phyloP scores from a whole-genome alignment of 2,329 filamentous ascomycete species.

The Arthroderma sp. region DNA sequence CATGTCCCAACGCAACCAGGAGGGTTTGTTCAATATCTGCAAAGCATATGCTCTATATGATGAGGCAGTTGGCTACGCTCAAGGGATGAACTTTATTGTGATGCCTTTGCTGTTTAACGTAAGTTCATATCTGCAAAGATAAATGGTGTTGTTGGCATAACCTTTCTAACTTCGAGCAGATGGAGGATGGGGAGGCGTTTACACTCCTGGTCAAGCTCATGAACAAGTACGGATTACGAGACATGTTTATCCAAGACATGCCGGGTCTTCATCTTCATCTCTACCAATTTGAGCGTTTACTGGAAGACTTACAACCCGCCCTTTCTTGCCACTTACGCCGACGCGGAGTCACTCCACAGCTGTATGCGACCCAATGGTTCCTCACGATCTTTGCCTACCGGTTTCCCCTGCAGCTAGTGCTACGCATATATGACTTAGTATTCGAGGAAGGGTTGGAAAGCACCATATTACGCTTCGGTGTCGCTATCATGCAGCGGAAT shows the following conservation, averaged over 20 bases:
- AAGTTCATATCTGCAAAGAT: constrained; percentile 21
- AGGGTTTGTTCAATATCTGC: constrained; percentile 86
- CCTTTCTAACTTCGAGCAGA: constrained; percentile 35
- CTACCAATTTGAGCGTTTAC: constrained; percentile 84
- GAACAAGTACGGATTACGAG: constrained; percentile 88
- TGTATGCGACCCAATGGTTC: constrained; percentile 99
- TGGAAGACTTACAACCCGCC: constrained; percentile 89
- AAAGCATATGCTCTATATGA: constrained; percentile 96
- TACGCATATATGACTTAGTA: constrained; percentile 92
- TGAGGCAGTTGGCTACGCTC: constrained; percentile 86
- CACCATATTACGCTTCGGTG: constrained; percentile 85
- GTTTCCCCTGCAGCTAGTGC: constrained; percentile 87
- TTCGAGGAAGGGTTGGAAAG: constrained; percentile 77
- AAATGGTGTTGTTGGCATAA: constrained; percentile 11
- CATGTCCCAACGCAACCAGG: constrained; percentile 78
- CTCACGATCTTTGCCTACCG: constrained; percentile 96
- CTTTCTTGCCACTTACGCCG: constrained; percentile 88
- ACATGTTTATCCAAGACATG: constrained; percentile 93
- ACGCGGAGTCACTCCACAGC: constrained; percentile 71
- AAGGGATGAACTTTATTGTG: constrained; percentile 96
- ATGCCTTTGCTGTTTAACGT: constrained; percentile 95
- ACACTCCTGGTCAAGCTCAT: constrained; percentile 84
- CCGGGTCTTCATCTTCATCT: constrained; percentile 84
- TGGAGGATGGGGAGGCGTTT: constrained; percentile 96
- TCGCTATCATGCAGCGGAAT: constrained; percentile 95